These are phyloP conservation scores for Aspergillus cavernicola DNA, from an alignment of 495 filamentous ascomycete species.

Conservation along the genomic window DNA sequence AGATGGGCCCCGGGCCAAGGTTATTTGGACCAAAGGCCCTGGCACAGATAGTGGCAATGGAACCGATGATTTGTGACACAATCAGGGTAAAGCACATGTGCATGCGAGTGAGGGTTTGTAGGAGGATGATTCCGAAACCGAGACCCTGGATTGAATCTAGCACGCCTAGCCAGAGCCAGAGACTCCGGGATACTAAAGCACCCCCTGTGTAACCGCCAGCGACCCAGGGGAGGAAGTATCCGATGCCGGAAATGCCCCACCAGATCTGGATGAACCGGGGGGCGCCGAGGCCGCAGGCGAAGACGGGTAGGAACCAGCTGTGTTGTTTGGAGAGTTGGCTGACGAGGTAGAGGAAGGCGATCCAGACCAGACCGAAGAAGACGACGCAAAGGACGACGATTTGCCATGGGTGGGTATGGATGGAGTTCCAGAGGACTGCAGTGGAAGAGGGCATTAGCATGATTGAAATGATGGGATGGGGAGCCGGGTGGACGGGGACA, in stretches of 20 bases:
- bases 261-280: slow-evolving; percentile 48
- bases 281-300: slow-evolving; percentile 47
- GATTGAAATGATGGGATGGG: not conserved
- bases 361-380: slow-evolving; percentile 46
- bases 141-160: slow-evolving; percentile 45
- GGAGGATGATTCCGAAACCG: slow-evolving; percentile 48
- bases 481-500: slow-evolving; percentile 8
- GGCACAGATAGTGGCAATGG: slow-evolving; percentile 45
- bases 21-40: slow-evolving; percentile 43
- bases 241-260: slow-evolving; percentile 45
- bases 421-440: slow-evolving; percentile 43
- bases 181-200: slow-evolving; percentile 37
- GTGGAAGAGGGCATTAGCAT: no score
- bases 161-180: slow-evolving; percentile 51
- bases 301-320: slow-evolving; percentile 47
- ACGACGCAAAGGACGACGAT: slow-evolving; percentile 41
- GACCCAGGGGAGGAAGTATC: slow-evolving; percentile 45
- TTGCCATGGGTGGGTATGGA: slow-evolving; percentile 40
- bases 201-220: slow-evolving; percentile 37
- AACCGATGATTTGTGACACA: slow-evolving; percentile 47
- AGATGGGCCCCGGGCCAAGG: slow-evolving; percentile 42
- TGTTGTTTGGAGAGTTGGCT: slow-evolving; percentile 39
- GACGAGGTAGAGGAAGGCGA: slow-evolving; percentile 37
- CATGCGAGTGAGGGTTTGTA: slow-evolving; percentile 46
- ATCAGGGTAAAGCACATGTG: slow-evolving; percentile 47